Conservation (phyloP, 2,329 filamentous ascomycete genomes). For the Diaporthe sp. region DNA sequence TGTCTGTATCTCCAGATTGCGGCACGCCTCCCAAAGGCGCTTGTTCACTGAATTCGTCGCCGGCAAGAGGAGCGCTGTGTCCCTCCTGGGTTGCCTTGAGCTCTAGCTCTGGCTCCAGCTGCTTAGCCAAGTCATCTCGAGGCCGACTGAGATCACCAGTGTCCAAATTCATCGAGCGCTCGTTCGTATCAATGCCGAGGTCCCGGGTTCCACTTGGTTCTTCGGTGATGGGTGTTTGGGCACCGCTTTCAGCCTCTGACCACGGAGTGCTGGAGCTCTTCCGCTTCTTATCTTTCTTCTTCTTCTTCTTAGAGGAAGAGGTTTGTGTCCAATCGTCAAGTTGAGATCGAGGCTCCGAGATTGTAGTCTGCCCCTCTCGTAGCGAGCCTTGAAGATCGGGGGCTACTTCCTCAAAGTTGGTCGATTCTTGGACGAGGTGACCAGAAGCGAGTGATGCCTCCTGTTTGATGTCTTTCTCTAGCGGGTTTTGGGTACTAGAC, state of each 20-base stretch:
- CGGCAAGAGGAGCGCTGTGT: neutral
- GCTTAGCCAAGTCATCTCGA: neutral
- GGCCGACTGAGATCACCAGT: neutral
- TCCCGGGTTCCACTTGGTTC: slow-evolving; percentile 23
- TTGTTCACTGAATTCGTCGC: neutral
- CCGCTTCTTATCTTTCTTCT: slow-evolving; percentile 53
- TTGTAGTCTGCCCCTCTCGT: neutral
- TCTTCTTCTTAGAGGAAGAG: slow-evolving; percentile 48
- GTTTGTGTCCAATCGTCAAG: slow-evolving; percentile 44
- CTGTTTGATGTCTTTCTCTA: neutral
- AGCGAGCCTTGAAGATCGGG: neutral
- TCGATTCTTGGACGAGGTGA: neutral
- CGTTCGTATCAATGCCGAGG: neutral
- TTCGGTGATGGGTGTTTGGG: slow-evolving; percentile 31
- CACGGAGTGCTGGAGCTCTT: slow-evolving; percentile 44
- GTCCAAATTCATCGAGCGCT: neutral
- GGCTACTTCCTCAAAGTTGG: neutral
- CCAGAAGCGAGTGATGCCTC: neutral
- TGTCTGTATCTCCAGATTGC: neutral
- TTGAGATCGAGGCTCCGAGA: slow-evolving; percentile 35
- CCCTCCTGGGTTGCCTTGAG: neutral
- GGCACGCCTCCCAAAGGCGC: too few relatives aligned
- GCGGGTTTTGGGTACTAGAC: neutral
- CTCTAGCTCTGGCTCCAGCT: neutral
- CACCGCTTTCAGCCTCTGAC: slow-evolving; percentile 34